phyloP scores from a whole-genome alignment of 805 yeast species.

The Saccharomycopsis lassenensis region DNA sequence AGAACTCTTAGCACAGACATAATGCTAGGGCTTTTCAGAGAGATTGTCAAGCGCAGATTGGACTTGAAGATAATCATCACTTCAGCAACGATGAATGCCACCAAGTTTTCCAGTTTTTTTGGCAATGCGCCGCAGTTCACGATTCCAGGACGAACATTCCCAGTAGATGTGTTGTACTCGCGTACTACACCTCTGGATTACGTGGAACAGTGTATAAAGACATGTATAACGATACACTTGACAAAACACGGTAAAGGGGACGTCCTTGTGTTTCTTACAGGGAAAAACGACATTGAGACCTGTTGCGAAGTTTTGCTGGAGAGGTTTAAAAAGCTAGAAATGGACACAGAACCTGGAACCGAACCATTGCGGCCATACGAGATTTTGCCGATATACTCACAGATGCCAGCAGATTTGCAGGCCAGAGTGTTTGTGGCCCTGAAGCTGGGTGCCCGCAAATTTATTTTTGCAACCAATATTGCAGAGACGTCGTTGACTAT shows the following conservation, averaged over 20 bases:
- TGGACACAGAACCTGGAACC: constrained; percentile 7
- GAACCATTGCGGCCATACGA: constrained; percentile 47
- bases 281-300: constrained; percentile 92
- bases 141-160: constrained; percentile 86
- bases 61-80: constrained; percentile 72
- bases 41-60: constrained; percentile 59
- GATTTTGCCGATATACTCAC: constrained; percentile 82
- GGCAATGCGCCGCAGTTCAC: constrained; percentile 68
- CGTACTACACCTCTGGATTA: constrained; percentile 81
- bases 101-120: constrained; percentile 74
- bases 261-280: constrained; percentile 73
- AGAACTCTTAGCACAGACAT: constrained; percentile 91
- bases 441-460: constrained; percentile 73
- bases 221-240: constrained; percentile 43
- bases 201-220: constrained; percentile 71
- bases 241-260: constrained; percentile 74
- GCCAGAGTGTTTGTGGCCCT: constrained; percentile 82
- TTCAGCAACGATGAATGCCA: constrained; percentile 87
- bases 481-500: constrained; percentile 97
- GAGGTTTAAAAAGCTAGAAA: constrained; percentile 48
- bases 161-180: constrained; percentile 77
- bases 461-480: constrained; percentile 88
- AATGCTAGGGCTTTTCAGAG: constrained; percentile 70
- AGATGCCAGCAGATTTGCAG: constrained; percentile 85
- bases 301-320: constrained; percentile 66